Percentiles rank a stretch among this genome's conserved stretches.
Conservation (phyloP, 1,284 basidiomycete species). For the Boletus smithii region DNA sequence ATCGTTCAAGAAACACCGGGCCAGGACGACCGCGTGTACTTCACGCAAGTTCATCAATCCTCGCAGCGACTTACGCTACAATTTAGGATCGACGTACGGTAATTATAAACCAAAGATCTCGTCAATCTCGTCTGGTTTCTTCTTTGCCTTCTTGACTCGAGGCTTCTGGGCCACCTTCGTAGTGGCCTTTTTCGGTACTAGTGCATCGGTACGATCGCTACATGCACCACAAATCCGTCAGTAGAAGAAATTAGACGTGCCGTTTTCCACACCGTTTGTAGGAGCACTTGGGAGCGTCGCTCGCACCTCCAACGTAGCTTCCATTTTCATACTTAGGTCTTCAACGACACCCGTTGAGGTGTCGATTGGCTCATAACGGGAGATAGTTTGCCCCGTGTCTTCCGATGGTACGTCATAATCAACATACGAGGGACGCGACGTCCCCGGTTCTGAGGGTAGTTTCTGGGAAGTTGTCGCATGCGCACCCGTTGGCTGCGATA, state of each 20-base stretch:
- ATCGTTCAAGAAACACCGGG: too few relatives aligned
- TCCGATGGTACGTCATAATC: constrained; percentile 7
- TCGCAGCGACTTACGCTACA: neutral
- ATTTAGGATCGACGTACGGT: neutral
- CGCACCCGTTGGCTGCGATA: constrained; percentile 15
- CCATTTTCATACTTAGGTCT: neutral
- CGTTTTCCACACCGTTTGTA: constrained; percentile 8
- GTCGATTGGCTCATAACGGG: constrained; percentile 1
- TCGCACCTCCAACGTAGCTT: neutral
- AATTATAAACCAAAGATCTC: constrained; percentile 32
- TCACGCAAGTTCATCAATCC: neutral
- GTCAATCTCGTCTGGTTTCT: constrained; percentile 32
- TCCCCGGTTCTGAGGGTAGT: neutral
- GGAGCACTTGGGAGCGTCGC: constrained; percentile 1
- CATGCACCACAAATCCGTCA: constrained; percentile 12
- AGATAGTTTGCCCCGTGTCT: constrained; percentile 18
- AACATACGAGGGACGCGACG: neutral
- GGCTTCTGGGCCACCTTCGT: constrained; percentile 6
- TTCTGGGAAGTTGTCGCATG: neutral
- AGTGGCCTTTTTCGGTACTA: neutral
- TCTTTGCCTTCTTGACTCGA: constrained; percentile 26
- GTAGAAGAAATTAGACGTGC: neutral
- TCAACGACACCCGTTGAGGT: neutral
- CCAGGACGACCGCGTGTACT: neutral
- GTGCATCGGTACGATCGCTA: neutral